Conservation (phyloP, 2,329 filamentous ascomycete species). For the Emergomyces pasteurianus region DNA sequence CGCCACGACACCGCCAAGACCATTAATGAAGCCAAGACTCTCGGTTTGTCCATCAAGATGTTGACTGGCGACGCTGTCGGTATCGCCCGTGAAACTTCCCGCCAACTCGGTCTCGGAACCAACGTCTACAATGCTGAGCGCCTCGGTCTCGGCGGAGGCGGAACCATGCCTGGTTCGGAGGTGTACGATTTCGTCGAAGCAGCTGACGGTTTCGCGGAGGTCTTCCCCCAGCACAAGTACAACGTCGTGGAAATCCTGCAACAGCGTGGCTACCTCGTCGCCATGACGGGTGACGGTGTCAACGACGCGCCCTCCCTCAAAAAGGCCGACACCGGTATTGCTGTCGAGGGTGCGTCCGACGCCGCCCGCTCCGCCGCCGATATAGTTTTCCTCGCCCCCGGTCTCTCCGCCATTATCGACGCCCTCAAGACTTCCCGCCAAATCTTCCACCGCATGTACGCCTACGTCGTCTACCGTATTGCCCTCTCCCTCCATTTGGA, state of each 20-base stretch:
- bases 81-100: slow-evolving; percentile 83
- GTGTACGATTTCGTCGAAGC: slow-evolving; percentile 93
- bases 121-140: slow-evolving; percentile 92
- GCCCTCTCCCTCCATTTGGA: slow-evolving; percentile 82
- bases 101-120: slow-evolving; percentile 80
- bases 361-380: slow-evolving; percentile 84
- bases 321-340: slow-evolving; percentile 94
- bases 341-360: slow-evolving; percentile 83
- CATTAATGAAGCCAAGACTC: slow-evolving; percentile 75
- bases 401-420: slow-evolving; percentile 85
- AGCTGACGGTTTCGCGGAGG: slow-evolving; percentile 88
- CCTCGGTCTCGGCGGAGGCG: slow-evolving; percentile 77
- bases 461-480: slow-evolving; percentile 92
- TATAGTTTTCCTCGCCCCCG: slow-evolving; percentile 85
- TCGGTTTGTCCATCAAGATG: slow-evolving; percentile 91
- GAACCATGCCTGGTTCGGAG: slow-evolving; percentile 87
- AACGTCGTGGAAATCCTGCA: slow-evolving; percentile 88
- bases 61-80: slow-evolving; percentile 89
- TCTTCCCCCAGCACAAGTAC: slow-evolving; percentile 93
- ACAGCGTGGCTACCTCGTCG: slow-evolving; percentile 84
- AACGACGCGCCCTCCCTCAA: slow-evolving; percentile 88
- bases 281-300: slow-evolving; percentile 94
- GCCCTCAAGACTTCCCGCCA: slow-evolving; percentile 85
- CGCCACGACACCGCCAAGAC: slow-evolving; percentile 84
- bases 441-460: slow-evolving; percentile 96